A percentile compares a stretch with the other conserved stretches of the same genome.
Evolutionary conservation across 495 filamentous ascomycete species (phyloP).

Genomic region (Podospora comata): DNA sequence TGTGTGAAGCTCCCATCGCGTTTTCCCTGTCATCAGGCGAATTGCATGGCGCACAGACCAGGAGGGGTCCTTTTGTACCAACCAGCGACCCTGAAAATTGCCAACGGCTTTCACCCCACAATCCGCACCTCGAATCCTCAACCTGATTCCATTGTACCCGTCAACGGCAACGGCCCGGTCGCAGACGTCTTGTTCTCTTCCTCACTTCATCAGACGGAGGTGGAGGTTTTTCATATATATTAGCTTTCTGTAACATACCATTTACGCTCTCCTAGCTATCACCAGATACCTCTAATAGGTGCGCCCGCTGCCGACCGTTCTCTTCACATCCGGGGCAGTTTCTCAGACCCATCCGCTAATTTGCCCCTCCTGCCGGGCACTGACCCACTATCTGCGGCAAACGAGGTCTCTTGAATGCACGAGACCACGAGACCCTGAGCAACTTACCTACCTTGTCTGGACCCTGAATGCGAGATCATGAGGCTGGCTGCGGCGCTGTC

Average conservation of each 20-base stretch:
- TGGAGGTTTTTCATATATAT: no score
- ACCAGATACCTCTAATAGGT: no score
- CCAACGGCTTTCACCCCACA: conserved; percentile 6
- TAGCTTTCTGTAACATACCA: no score
- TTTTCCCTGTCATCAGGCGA: no score
- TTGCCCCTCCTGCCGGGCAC: conserved; percentile 12
- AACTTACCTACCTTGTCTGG: not conserved
- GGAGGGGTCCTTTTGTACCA: no score
- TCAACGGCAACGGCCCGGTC: not conserved
- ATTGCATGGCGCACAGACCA: no score
- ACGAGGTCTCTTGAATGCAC: conserved; percentile 15
- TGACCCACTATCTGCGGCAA: conserved; percentile 11
- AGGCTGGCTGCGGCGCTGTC: conserved; percentile 19
- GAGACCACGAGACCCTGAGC: not conserved
- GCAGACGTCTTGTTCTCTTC: no score
- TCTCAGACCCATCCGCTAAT: conserved; percentile 1
- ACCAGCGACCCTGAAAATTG: no score
- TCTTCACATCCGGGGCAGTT: not conserved
- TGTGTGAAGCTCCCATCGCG: no score
- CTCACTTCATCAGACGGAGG: no score
- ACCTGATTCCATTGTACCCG: not conserved
- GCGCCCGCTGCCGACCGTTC: no score
- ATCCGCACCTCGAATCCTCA: not conserved
- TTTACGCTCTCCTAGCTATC: no score
- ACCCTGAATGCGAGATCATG: conserved; percentile 28